These are phyloP conservation scores for Graphilbum fragrans DNA, from an alignment of 2,329 filamentous ascomycete species.

Conservation along the genomic window DNA sequence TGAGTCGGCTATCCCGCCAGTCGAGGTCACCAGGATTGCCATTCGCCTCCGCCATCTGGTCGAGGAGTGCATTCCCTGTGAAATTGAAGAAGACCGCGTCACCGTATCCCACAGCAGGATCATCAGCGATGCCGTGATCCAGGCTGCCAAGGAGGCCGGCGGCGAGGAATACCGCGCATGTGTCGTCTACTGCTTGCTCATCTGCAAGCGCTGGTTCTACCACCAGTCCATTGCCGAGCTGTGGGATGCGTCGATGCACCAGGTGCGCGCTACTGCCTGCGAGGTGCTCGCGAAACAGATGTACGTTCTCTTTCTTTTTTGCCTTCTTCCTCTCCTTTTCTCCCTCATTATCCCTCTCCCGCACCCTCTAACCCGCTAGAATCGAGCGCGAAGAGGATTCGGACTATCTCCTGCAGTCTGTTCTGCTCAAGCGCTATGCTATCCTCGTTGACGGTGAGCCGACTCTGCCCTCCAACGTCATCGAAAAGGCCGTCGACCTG, in stretches of 20 bases:
- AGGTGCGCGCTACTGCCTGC: constrained; percentile 68
- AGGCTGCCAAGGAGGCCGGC: constrained; percentile 72
- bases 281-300: constrained; percentile 82
- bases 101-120: constrained; percentile 73
- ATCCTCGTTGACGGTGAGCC: constrained; percentile 60
- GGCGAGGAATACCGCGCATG: constrained; percentile 63
- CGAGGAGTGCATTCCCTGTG: constrained; percentile 80
- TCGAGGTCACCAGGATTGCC: constrained; percentile 79
- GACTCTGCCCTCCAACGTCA: constrained; percentile 69
- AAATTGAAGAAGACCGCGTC: constrained; percentile 65
- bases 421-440: constrained; percentile 82
- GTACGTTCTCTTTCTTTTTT: constrained; percentile 15
- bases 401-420: constrained; percentile 63
- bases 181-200: constrained; percentile 72
- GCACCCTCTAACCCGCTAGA: constrained; percentile 22
- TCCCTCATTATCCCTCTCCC: background rate
- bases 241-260: constrained; percentile 82
- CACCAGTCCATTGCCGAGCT: constrained; percentile 69
- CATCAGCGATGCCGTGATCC: constrained; percentile 68
- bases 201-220: constrained; percentile 63
- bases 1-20: constrained; percentile 57
- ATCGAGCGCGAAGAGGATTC: constrained; percentile 79
- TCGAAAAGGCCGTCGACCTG: constrained; percentile 87
- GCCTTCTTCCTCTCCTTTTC: background rate
- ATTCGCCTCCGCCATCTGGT: constrained; percentile 84